phyloP scores from a whole-genome alignment of 2,329 filamentous ascomycete genomes.

The Alternaria longipes region DNA sequence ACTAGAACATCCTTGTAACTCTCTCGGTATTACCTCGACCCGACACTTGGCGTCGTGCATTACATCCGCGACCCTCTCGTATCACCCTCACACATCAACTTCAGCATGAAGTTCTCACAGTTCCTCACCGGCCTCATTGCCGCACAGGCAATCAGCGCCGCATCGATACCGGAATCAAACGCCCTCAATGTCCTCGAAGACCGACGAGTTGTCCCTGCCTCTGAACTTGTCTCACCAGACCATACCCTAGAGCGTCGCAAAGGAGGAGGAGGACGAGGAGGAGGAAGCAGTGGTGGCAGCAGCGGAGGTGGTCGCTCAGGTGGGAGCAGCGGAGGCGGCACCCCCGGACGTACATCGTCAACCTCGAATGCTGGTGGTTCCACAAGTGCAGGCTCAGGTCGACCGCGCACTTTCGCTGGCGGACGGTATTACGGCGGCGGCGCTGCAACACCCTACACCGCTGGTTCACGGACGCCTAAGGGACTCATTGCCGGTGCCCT shows the following conservation, averaged over 20 bases:
- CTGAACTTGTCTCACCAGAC: constrained; percentile 42
- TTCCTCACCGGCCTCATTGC: constrained; percentile 35
- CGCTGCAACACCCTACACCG: constrained; percentile 65
- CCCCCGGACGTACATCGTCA: constrained; percentile 26
- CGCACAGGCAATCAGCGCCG: constrained; percentile 33
- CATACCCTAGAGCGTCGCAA: constrained; percentile 50
- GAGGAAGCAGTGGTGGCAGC: constrained; percentile 32
- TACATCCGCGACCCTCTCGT: constrained; percentile 3
- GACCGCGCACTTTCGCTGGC: constrained; percentile 65
- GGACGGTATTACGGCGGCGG: constrained; percentile 72
- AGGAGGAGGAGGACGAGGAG: constrained; percentile 48
- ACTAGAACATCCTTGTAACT: background rate
- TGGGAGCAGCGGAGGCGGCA: constrained; percentile 23
- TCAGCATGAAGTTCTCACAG: constrained; percentile 40
- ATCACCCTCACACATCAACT: constrained; percentile 15
- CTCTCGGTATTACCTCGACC: background rate
- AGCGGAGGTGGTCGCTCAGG: constrained; percentile 22
- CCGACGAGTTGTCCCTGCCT: constrained; percentile 22
- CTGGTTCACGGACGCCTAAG: constrained; percentile 61
- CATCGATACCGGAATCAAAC: constrained; percentile 40
- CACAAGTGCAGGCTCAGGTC: constrained; percentile 68
- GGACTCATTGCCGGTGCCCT: constrained; percentile 62
- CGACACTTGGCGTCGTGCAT: constrained; percentile 12
- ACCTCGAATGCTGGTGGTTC: constrained; percentile 48
- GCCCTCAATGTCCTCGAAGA: constrained; percentile 35